Conservation (phyloP, 2,329 filamentous ascomycete genomes). For the Fusarium udum region DNA sequence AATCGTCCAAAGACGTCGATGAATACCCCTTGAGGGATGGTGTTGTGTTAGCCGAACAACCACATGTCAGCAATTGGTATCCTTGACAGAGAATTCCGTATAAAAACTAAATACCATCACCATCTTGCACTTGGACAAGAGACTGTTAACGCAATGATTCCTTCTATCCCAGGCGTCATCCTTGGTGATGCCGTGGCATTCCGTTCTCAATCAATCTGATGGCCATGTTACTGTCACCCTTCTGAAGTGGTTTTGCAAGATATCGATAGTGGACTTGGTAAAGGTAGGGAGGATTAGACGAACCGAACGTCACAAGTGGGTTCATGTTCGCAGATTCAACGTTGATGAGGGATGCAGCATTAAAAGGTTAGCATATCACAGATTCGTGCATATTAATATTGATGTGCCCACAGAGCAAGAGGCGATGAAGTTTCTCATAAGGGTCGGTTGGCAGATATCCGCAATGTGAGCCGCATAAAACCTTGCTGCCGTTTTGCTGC, state of each 20-base stretch:
- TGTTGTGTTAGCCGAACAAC: conserved; percentile 18
- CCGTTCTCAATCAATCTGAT: neutral
- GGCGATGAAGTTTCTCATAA: neutral
- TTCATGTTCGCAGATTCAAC: conserved; percentile 6
- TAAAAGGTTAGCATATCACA: neutral
- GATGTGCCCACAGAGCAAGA: neutral
- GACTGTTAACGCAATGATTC: neutral
- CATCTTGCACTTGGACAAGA: neutral
- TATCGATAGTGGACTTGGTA: neutral
- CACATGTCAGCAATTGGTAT: neutral
- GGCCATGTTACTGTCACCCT: neutral
- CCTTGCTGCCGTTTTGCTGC: conserved; percentile 4
- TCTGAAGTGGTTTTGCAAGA: neutral
- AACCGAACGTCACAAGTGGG: neutral
- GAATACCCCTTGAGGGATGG: conserved; percentile 38
- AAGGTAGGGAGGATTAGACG: neutral
- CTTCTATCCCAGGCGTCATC: neutral
- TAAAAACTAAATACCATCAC: neutral
- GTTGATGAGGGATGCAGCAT: conserved; percentile 11
- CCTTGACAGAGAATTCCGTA: neutral
- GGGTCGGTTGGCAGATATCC: neutral
- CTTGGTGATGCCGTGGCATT: neutral
- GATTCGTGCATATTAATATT: neutral
- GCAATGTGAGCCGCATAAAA: neutral
- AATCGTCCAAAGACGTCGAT: conserved; percentile 35